phyloP scores from a whole-genome alignment of 495 filamentous ascomycete genomes.

The Rhypophila decipiens region DNA sequence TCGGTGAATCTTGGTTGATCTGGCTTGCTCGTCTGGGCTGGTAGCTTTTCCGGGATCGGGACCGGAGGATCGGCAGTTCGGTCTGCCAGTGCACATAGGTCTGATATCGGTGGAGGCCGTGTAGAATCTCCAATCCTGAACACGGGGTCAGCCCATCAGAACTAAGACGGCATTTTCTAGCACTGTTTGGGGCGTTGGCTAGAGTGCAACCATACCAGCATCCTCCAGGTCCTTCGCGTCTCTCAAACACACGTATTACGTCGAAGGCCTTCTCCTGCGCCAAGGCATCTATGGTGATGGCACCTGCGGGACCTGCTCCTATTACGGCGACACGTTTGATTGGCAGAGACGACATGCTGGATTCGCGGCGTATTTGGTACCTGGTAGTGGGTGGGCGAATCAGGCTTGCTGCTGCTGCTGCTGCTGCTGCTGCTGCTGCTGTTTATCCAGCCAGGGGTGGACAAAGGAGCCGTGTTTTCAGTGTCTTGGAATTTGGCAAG shows the following conservation, averaged over 20 bases:
- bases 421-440: no score
- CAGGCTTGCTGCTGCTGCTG: no score
- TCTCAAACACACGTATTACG: slow-evolving; percentile 52
- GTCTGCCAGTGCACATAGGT: slow-evolving; percentile 35
- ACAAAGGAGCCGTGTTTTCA: no score
- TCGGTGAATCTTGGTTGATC: slow-evolving; percentile 44
- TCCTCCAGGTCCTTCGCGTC: slow-evolving; percentile 51
- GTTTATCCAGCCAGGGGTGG: no score
- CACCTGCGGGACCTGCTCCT: slow-evolving; percentile 52
- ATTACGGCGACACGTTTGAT: slow-evolving; percentile 52
- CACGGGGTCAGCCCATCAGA: no score
- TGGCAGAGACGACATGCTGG: not conserved
- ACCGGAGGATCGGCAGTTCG: slow-evolving; percentile 45
- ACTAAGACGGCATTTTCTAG: no score
- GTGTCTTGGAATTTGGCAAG: no score
- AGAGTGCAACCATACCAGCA: slow-evolving; percentile 40
- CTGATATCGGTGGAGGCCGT: slow-evolving; percentile 24
- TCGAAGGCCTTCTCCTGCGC: slow-evolving; percentile 51
- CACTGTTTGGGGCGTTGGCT: no score
- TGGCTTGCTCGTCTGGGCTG: slow-evolving; percentile 36
- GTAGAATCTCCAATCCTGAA: slow-evolving; percentile 38
- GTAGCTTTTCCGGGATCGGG: slow-evolving; percentile 39
- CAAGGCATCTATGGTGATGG: slow-evolving; percentile 53
- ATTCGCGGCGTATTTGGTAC: no score
- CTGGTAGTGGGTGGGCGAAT: no score